Conservation (phyloP, 1,139 yeast genomes). For the Suhomyces terraborum region DNA sequence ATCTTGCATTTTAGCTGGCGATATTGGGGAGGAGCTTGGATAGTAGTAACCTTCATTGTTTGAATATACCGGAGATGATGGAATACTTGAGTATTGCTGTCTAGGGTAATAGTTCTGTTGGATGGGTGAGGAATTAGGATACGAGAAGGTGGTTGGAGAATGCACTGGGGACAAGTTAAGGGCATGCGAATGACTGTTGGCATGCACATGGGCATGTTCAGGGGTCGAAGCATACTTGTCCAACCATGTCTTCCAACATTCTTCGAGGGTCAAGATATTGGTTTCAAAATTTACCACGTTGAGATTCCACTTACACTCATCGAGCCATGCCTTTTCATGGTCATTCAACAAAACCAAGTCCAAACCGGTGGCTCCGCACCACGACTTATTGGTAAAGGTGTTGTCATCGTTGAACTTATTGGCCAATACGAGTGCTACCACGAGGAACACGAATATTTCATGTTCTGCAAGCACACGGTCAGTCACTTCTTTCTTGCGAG, state of each 20-base stretch:
- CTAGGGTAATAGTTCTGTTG: conserved; percentile 12
- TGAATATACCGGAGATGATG: conserved; percentile 31
- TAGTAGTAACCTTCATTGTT: conserved; percentile 16
- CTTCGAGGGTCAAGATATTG: conserved; percentile 46
- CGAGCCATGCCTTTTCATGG: conserved; percentile 76
- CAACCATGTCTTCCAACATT: conserved; percentile 52
- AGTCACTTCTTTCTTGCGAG: conserved; percentile 23
- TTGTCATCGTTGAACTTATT: conserved; percentile 96
- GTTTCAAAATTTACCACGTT: conserved; percentile 46
- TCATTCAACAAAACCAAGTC: conserved; percentile 58
- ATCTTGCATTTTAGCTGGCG: conserved; percentile 15
- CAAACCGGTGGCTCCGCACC: conserved; percentile 94
- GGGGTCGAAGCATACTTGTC: conserved; percentile 31
- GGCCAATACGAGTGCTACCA: conserved; percentile 76
- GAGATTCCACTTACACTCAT: conserved; percentile 49
- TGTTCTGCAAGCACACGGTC: conserved; percentile 35
- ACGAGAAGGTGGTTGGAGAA: conserved; percentile 18
- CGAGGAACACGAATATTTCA: conserved; percentile 62
- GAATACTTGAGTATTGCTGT: conserved; percentile 19
- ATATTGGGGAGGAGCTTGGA: conserved; percentile 19
- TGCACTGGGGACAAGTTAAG: conserved; percentile 14
- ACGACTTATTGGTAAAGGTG: conserved; percentile 90
- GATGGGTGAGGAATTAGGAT: conserved; percentile 27
- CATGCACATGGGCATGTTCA: not conserved
- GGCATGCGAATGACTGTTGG: conserved; percentile 3